These are phyloP conservation scores for Entophlyctis helioformis DNA, from an alignment of 192 early-diverging fungal genomes.

Conservation along the genomic window DNA sequence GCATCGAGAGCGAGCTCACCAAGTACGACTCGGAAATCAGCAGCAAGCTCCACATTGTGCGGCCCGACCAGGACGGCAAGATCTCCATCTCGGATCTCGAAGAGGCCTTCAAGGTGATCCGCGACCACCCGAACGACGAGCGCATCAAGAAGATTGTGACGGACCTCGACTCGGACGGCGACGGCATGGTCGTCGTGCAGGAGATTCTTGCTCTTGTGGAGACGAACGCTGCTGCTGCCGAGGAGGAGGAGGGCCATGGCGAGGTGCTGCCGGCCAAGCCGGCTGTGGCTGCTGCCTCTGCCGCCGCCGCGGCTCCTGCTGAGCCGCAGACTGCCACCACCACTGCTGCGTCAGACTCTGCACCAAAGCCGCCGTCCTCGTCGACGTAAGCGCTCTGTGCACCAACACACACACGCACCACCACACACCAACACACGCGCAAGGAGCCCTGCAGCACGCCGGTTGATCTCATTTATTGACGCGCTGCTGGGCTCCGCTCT, in stretches of 20 bases:
- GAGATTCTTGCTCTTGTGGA: constrained; percentile 46
- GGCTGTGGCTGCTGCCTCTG: too few relatives aligned
- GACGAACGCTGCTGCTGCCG: too few relatives aligned
- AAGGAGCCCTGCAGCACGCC: too few relatives aligned
- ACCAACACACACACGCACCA: too few relatives aligned
- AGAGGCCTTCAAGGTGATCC: constrained; percentile 51
- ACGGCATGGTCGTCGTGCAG: constrained; percentile 51
- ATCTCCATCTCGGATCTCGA: constrained; percentile 56
- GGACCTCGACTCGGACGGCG: constrained; percentile 56
- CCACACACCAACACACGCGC: too few relatives aligned
- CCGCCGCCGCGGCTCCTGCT: too few relatives aligned
- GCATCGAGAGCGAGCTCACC: constrained; percentile 58
- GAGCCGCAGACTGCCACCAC: too few relatives aligned
- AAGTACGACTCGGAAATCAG: constrained; percentile 54
- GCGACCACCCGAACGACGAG: constrained; percentile 54
- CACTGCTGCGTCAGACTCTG: too few relatives aligned
- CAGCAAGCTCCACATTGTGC: constrained; percentile 49
- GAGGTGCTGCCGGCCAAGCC: constrained; percentile 13
- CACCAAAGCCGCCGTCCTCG: too few relatives aligned
- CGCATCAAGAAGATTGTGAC: constrained; percentile 64
- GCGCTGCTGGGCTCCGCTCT: too few relatives aligned
- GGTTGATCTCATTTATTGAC: too few relatives aligned
- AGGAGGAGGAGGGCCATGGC: constrained; percentile 43
- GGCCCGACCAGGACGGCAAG: constrained; percentile 54
- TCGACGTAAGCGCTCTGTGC: too few relatives aligned